A percentile compares a stretch with the other conserved stretches of the same genome.
Evolutionary conservation across 495 filamentous ascomycete genomes (phyloP).

Genomic region (Bathelium albidoporum): DNA sequence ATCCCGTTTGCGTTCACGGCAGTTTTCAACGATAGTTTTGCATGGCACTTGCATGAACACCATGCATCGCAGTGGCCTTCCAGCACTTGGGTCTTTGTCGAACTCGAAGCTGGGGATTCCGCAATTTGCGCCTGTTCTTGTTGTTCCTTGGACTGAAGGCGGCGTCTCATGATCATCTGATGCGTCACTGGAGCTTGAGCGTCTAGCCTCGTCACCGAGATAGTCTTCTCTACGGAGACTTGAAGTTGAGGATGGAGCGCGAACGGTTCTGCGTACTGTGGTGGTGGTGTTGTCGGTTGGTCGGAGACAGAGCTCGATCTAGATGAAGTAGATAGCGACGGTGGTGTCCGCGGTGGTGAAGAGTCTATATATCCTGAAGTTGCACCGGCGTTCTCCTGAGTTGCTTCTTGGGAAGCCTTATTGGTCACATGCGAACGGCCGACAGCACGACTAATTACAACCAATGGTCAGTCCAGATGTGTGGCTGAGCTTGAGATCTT

Average conservation of each 20-base stretch:
- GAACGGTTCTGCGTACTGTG: background rate
- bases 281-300: background rate
- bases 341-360: background rate
- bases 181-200: background rate
- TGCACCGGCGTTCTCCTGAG: background rate
- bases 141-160: background rate
- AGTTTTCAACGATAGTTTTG: background rate
- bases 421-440: background rate
- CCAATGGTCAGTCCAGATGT: background rate
- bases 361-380: background rate
- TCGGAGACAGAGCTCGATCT: background rate
- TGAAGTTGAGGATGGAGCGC: background rate
- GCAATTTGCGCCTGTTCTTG: background rate
- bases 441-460: background rate
- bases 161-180: background rate
- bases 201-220: background rate
- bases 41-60: conserved; percentile 3
- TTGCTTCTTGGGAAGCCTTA: background rate
- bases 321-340: background rate
- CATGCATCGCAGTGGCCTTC: background rate
- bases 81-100: background rate
- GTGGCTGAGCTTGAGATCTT: background rate
- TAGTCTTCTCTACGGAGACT: background rate
- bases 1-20: background rate
- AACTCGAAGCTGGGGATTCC: background rate